Conservation (phyloP, 2,329 filamentous ascomycete genomes). For the Pseudogymnoascus sp. region DNA sequence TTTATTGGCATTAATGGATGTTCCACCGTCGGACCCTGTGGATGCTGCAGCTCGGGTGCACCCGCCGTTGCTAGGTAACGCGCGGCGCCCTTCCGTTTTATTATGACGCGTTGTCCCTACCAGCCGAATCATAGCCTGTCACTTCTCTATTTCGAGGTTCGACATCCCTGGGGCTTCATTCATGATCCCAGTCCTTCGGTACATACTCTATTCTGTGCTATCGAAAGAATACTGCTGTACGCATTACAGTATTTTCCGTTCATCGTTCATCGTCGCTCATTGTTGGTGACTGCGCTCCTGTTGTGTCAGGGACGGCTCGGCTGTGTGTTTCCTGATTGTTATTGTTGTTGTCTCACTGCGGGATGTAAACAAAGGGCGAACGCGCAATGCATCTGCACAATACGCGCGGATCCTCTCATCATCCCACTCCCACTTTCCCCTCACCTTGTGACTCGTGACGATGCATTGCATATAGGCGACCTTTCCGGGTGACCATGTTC, state of each 20-base stretch:
- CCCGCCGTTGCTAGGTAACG: background rate
- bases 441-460: background rate
- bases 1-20: background rate
- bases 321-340: background rate
- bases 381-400: background rate
- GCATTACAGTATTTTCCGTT: background rate
- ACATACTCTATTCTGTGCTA: background rate
- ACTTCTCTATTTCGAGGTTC: background rate
- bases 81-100: background rate
- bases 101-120: background rate
- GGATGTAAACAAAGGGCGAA: background rate
- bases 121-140: background rate
- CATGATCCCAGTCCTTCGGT: background rate
- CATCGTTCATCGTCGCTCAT: background rate
- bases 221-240: background rate
- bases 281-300: background rate
- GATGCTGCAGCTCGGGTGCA: background rate
- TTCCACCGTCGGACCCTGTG: background rate
- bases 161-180: background rate
- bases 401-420: background rate
- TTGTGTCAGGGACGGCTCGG: background rate
- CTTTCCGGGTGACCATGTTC: background rate
- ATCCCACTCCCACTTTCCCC: background rate
- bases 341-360: background rate
- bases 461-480: background rate